Percentiles rank a stretch among this genome's conserved stretches.
Conservation (phyloP, 805 yeast genomes). For the Yamadazyma philogaea region DNA sequence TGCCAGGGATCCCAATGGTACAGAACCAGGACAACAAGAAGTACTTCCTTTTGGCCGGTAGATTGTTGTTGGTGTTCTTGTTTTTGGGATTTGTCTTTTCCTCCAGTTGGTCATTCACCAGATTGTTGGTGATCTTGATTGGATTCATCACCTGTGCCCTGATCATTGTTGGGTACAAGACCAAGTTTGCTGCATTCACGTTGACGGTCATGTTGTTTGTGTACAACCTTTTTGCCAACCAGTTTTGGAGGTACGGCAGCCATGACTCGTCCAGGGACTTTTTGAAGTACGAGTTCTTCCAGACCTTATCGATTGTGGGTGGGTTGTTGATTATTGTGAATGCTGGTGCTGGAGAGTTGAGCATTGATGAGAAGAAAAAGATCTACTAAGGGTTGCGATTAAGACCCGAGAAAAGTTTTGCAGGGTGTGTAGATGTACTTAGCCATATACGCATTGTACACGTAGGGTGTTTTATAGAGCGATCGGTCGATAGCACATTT, state of each 20-base stretch:
- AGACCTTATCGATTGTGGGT: slow-evolving; percentile 91
- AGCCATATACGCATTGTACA: not conserved
- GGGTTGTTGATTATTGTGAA: slow-evolving; percentile 87
- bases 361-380: slow-evolving; percentile 94
- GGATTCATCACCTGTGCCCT: slow-evolving; percentile 71
- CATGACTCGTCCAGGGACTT: slow-evolving; percentile 81
- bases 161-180: slow-evolving; percentile 88
- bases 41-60: slow-evolving; percentile 81
- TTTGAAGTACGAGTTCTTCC: slow-evolving; percentile 89
- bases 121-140: slow-evolving; percentile 60
- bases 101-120: slow-evolving; percentile 65
- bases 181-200: slow-evolving; percentile 78
- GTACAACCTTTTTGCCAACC: slow-evolving; percentile 77
- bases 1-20: slow-evolving; percentile 77
- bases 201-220: slow-evolving; percentile 66
- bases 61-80: slow-evolving; percentile 78
- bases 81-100: slow-evolving; percentile 82
- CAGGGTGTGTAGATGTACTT: not conserved
- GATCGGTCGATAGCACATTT: too few relatives aligned
- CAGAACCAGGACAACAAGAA: slow-evolving; percentile 71
- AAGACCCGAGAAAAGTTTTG: not conserved
- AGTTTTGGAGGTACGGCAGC: slow-evolving; percentile 78
- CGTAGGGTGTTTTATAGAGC: too few relatives aligned
- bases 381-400: slow-evolving; percentile 48
- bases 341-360: slow-evolving; percentile 94